Evolutionary conservation across 208 protist genomes (phyloP), one percentile per base, ranked within the genome.

Genomic region (Trypanosoma congolense): DNA sequence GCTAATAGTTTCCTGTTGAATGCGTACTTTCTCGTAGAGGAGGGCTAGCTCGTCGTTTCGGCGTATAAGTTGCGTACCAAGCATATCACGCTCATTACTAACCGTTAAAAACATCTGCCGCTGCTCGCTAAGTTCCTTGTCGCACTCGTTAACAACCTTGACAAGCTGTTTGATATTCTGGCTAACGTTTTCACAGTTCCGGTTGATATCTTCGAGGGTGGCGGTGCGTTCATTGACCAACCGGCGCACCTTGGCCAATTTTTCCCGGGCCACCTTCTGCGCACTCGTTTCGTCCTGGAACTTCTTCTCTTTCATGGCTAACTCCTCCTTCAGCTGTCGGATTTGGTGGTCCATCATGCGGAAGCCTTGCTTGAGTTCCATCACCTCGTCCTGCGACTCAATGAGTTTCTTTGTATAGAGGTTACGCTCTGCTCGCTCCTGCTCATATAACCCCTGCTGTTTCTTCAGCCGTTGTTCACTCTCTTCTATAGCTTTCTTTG

Each of bases 41-140:
- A 97, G 60, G 14, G 93, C 90, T 0, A 99, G 81, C 70, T 99
- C 97, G 65, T 98, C 97, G 73, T 99, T 99, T 45, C 97, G 83
- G 8, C 95, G 87, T 36, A 99, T 98, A 6, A 99, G 83, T 74
- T 99, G 96, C 8, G 92, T 85, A 25, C 91, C 95, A 2, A 98
- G 68, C 6, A 97, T 83, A 56, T 99, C 97, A 29, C 98, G 78
- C 67, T 99, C 96, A 51, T 81, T 93, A 57, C 97, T 97, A 36
- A 98, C 85, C 29, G 78, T 80, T 18, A 97, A 70, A 52, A 97
- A 96, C 10, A 97, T 81, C 52, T 97, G 95, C 65, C 93, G 83
- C 72, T 98, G 95, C 43, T 61, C 58, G 8, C 80, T 76, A 6
- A 93, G 49, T 54, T 95, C 95, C 16, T 70, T 72, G 56, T 99